These are phyloP conservation scores for Podospora tetraspora DNA, from an alignment of 495 filamentous ascomycete genomes.

Conservation along the genomic window DNA sequence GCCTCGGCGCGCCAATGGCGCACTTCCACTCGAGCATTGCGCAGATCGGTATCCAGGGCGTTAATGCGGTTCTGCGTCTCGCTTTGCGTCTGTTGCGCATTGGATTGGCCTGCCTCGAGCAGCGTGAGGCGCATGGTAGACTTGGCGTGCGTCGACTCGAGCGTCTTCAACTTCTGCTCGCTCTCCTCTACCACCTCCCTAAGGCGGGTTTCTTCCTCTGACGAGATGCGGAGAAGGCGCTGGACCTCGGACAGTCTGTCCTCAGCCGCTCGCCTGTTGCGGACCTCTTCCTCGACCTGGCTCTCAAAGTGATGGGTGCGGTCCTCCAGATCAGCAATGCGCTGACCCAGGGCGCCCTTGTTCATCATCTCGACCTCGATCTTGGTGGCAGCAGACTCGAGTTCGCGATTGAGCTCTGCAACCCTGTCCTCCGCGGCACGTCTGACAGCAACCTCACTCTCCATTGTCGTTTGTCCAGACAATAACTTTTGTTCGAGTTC, in stretches of 20 bases:
- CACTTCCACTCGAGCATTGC: constrained; percentile 44
- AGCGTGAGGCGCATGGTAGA: constrained; percentile 54
- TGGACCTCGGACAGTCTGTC: constrained; percentile 68
- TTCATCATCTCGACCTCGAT: constrained; percentile 51
- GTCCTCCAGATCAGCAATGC: constrained; percentile 44
- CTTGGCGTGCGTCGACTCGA: constrained; percentile 46
- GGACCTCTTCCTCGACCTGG: constrained; percentile 53
- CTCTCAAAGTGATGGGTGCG: constrained; percentile 38
- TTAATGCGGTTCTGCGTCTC: constrained; percentile 54
- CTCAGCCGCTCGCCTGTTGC: constrained; percentile 60
- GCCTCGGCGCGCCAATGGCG: constrained; percentile 47
- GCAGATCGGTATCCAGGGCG: constrained; percentile 43
- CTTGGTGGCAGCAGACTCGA: constrained; percentile 45
- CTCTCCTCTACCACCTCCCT: constrained; percentile 64
- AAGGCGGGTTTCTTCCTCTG: constrained; percentile 67
- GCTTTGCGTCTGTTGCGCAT: constrained; percentile 57
- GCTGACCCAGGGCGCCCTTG: constrained; percentile 42
- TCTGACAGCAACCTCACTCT: constrained; percentile 35
- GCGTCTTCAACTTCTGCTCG: constrained; percentile 41
- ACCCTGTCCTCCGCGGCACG: constrained; percentile 41
- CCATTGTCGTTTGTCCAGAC: constrained; percentile 36
- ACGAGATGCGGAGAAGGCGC: constrained; percentile 58
- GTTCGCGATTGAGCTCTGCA: constrained; percentile 39
- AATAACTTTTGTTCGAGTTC: constrained; percentile 46
- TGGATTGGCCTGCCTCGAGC: constrained; percentile 59